A percentile compares a stretch with the other conserved stretches of the same genome.
phyloP scores from a whole-genome alignment of 1,284 basidiomycete species.

The Neolentinus lepideus region DNA sequence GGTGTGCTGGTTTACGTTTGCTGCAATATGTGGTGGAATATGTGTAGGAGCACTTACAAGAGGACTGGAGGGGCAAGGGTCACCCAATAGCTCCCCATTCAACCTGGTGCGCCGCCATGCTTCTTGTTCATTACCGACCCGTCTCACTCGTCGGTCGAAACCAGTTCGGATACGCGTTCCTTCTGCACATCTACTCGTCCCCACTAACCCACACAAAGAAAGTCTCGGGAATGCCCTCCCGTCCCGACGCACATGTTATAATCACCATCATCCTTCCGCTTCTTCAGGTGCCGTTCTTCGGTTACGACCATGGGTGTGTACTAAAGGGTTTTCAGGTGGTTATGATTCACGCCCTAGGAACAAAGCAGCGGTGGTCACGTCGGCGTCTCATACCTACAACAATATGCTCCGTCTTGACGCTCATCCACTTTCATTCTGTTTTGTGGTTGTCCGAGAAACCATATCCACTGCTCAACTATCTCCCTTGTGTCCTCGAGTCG shows the following conservation, averaged over 20 bases:
- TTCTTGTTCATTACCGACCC: slow-evolving; percentile 1
- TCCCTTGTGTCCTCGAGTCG: slow-evolving; percentile 65
- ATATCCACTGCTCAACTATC: slow-evolving; percentile 66
- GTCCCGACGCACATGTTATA: slow-evolving; percentile 63
- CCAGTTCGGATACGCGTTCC: slow-evolving; percentile 69
- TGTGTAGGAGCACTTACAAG: slow-evolving; percentile 57
- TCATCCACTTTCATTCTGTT: slow-evolving; percentile 60
- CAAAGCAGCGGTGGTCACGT: slow-evolving; percentile 50
- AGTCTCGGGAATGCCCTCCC: slow-evolving; percentile 35
- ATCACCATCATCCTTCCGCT: slow-evolving; percentile 64
- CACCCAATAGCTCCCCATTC: slow-evolving; percentile 49
- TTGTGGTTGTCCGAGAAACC: slow-evolving; percentile 39
- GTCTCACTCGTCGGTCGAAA: slow-evolving; percentile 3
- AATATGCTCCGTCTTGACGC: slow-evolving; percentile 46
- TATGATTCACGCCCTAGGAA: slow-evolving; percentile 55
- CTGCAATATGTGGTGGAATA: slow-evolving; percentile 55
- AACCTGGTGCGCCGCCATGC: slow-evolving; percentile 43
- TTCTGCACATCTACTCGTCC: slow-evolving; percentile 64
- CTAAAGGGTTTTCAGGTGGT: slow-evolving; percentile 35
- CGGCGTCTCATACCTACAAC: slow-evolving; percentile 62
- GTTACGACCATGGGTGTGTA: neutral
- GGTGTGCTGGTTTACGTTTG: slow-evolving; percentile 68
- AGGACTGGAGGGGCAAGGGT: slow-evolving; percentile 54
- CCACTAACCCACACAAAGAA: slow-evolving; percentile 47
- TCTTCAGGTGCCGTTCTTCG: slow-evolving; percentile 40